Conservation (phyloP, 805 yeast species). For the Saccharomycopsis schoenii region DNA sequence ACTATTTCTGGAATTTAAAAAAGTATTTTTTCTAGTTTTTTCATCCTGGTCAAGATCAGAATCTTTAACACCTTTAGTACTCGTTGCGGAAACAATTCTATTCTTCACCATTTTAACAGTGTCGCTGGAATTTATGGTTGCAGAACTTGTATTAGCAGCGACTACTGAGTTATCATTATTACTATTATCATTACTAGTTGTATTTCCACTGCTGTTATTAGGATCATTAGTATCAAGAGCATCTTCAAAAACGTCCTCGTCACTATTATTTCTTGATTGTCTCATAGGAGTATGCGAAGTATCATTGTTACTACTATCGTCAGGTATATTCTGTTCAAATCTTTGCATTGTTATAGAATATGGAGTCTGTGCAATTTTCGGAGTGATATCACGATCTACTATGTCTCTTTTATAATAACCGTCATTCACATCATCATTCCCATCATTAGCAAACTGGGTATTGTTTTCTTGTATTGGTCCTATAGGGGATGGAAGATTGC, state of each 20-base stretch:
- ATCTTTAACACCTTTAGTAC: neutral
- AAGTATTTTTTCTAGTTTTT: conserved; percentile 13
- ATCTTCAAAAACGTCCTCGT: conserved; percentile 2
- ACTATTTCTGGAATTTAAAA: conserved; percentile 9
- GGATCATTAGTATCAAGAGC: conserved; percentile 10
- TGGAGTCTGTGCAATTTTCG: neutral
- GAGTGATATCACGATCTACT: neutral
- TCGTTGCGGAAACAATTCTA: neutral
- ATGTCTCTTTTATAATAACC: neutral
- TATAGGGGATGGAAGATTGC: neutral
- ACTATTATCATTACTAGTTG: neutral
- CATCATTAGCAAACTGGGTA: neutral
- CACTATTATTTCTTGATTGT: neutral
- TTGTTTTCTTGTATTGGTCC: neutral
- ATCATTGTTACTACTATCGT: neutral
- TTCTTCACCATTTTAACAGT: conserved; percentile 1
- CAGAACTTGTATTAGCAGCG: conserved; percentile 11
- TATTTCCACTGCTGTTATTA: conserved; percentile 3
- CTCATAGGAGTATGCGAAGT: neutral
- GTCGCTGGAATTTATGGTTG: conserved; percentile 11
- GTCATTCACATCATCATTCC: neutral
- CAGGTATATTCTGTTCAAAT: neutral
- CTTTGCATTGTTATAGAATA: neutral
- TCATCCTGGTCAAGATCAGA: conserved; percentile 1
- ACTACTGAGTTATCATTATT: conserved; percentile 10